Evolutionary conservation across 2,329 filamentous ascomycete genomes (phyloP), one percentile per base, ranked within the genome.

Genomic region (Ramularia endophylla): DNA sequence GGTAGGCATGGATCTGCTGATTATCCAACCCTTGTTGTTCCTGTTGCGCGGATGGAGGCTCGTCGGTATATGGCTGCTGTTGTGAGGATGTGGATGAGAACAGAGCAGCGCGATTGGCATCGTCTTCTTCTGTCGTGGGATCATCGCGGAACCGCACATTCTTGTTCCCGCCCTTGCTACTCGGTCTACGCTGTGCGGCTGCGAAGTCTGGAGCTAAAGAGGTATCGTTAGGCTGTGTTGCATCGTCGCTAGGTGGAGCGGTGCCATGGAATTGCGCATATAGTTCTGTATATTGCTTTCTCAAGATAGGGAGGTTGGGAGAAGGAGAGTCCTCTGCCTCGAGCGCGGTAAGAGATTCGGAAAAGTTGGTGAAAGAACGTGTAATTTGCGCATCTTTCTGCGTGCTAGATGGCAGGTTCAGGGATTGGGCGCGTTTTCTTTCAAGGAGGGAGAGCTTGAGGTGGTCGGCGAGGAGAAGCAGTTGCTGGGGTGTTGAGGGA

Each of bases 381-480:
- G 85, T 85, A 53, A 97, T 89, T 63, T 94, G 85, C 29, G 84
- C 83, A 68, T 95, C 88, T 34, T 34, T 17, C 65, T 95, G 87
- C 15, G 82, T 80, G 60, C 84, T 84, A 37, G 79, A 79, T 44
- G 87, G 79, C 41, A 95, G 77, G 53, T 87, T 81, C 32, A 95
- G 75, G 11, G 81, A 85, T 56, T 87, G 80, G 36, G 89, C 87
- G 44, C 90, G 82, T 68, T 94, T 83, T 44, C 90, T 81, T 70
- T 97, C 92, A 18, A 97, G 80, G 12, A 98, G 76, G 11, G 89
- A 95, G 47, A 97, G 79, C 68, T 97, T 95, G 73, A 97, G 86
- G 67, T 97, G 90, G 69, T 98, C 92, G 58, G 89, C 87, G 43
- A 97, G 80, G 40, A 97, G 83, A 63, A 89, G 87, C 53, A 97